phyloP scores from a whole-genome alignment of 1,139 yeast genomes.

The Kodamaea sp. region DNA sequence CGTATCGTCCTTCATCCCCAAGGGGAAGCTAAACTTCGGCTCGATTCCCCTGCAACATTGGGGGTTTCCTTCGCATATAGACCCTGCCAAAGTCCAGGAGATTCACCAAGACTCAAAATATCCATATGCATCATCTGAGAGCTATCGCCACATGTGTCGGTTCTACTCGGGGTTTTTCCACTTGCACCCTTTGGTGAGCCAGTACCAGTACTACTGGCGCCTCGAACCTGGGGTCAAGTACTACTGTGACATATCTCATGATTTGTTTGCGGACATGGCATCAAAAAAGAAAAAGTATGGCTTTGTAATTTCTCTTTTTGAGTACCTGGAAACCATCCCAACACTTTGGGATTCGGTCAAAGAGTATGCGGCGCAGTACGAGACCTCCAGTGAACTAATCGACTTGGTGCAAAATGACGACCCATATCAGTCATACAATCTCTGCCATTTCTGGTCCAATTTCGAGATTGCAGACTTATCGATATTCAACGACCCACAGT shows the following conservation, averaged over 20 bases:
- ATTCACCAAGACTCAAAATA: slow-evolving; percentile 6
- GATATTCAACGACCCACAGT: slow-evolving; percentile 23
- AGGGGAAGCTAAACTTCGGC: slow-evolving; percentile 31
- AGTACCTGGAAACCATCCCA: slow-evolving; percentile 36
- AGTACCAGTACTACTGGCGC: slow-evolving; percentile 39
- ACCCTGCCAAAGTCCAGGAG: slow-evolving; percentile 22
- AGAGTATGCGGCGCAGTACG: slow-evolving; percentile 13
- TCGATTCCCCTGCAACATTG: slow-evolving; percentile 30
- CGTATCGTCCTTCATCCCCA: slow-evolving; percentile 22
- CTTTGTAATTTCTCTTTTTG: slow-evolving; percentile 29
- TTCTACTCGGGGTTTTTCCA: slow-evolving; percentile 37
- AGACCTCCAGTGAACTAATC: slow-evolving; percentile 10
- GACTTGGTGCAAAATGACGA: slow-evolving; percentile 21
- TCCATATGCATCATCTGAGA: slow-evolving; percentile 30
- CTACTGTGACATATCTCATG: slow-evolving; percentile 31
- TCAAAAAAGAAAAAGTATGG: slow-evolving; percentile 25
- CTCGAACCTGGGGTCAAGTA: slow-evolving; percentile 16
- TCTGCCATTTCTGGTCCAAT: slow-evolving; percentile 44
- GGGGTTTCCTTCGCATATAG: slow-evolving; percentile 33
- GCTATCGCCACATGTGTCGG: slow-evolving; percentile 42
- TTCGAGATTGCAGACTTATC: slow-evolving; percentile 37
- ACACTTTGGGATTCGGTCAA: slow-evolving; percentile 29
- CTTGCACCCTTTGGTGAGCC: slow-evolving; percentile 29
- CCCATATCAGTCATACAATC: slow-evolving; percentile 26
- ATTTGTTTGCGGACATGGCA: slow-evolving; percentile 30